Conservation (phyloP, 257 asterid species). For the Cynanchum wilfordii region DNA sequence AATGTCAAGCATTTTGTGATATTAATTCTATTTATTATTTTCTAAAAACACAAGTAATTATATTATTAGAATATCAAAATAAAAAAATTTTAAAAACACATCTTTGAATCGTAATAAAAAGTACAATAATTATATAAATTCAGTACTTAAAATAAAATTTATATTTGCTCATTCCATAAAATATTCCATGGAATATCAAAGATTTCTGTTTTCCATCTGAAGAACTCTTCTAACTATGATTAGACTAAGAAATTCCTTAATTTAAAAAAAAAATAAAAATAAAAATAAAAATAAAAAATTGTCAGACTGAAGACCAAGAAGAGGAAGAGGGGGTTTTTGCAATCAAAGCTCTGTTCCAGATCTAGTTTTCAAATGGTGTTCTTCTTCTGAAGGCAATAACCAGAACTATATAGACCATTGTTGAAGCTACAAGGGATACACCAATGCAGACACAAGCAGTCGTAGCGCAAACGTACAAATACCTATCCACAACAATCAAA, state of each 20-base stretch:
- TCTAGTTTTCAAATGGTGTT: slow-evolving; percentile 1
- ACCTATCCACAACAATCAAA: slow-evolving; percentile 38
- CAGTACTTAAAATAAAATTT: too few species aligned
- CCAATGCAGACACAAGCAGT: slow-evolving; percentile 66
- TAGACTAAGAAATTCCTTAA: neutral
- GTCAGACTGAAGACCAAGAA: neutral
- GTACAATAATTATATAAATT: too few species aligned
- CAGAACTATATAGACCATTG: slow-evolving; percentile 35
- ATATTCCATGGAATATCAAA: too few species aligned
- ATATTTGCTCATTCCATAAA: too few species aligned
- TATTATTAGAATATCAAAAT: too few species aligned
- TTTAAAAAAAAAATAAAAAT: too few species aligned
- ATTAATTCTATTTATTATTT: too few species aligned
- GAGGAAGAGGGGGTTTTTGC: neutral
- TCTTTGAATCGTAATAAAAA: too few species aligned
- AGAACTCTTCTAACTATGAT: neutral
- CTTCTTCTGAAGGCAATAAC: slow-evolving; percentile 33
- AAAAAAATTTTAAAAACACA: too few species aligned
- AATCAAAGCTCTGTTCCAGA: slow-evolving; percentile 7
- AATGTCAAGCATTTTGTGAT: too few species aligned
- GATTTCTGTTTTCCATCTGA: neutral
- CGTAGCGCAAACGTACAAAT: slow-evolving; percentile 71
- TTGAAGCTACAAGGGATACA: slow-evolving; percentile 42
- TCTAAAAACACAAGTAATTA: too few species aligned
- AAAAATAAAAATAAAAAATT: too few species aligned